Evolutionary conservation across 345 rosid genomes (phyloP).

Genomic region (Combretum micranthum): DNA sequence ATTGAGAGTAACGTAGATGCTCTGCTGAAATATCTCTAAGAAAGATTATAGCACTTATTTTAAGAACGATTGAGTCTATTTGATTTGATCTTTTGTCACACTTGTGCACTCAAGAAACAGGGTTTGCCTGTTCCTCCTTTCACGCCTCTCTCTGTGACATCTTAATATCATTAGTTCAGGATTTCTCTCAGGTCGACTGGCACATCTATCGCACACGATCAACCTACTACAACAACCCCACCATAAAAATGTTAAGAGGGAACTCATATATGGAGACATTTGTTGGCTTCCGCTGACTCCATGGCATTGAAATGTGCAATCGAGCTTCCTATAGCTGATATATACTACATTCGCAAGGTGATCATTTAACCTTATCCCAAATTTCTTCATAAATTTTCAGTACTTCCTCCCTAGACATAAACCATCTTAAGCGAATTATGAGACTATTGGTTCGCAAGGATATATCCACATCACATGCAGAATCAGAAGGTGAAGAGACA

Average conservation of each 20-base stretch:
- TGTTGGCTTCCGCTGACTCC: slow-evolving; percentile 27
- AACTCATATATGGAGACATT: slow-evolving; percentile 12
- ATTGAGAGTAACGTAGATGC: no score
- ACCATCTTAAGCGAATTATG: slow-evolving; percentile 27
- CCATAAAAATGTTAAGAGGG: slow-evolving; percentile 9
- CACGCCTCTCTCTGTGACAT: no score
- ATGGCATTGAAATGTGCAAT: slow-evolving; percentile 31
- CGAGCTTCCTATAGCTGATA: slow-evolving; percentile 33
- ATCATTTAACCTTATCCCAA: slow-evolving; percentile 18
- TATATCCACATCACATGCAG: slow-evolving; percentile 21
- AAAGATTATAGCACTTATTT: no score
- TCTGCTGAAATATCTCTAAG: no score
- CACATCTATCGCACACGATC: no score
- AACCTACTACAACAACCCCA: no score
- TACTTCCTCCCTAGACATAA: slow-evolving; percentile 3
- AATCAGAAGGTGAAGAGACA: not conserved
- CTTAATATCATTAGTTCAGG: no score
- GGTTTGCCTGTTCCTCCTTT: no score
- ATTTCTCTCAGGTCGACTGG: no score
- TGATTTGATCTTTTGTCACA: no score
- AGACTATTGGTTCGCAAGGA: slow-evolving; percentile 26
- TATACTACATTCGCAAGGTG: slow-evolving; percentile 18
- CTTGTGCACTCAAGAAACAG: no score
- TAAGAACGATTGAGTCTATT: no score
- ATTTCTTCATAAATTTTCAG: slow-evolving; percentile 17